Conservation (phyloP, 306 rosid genomes). For the Vachellia pachyceras region DNA sequence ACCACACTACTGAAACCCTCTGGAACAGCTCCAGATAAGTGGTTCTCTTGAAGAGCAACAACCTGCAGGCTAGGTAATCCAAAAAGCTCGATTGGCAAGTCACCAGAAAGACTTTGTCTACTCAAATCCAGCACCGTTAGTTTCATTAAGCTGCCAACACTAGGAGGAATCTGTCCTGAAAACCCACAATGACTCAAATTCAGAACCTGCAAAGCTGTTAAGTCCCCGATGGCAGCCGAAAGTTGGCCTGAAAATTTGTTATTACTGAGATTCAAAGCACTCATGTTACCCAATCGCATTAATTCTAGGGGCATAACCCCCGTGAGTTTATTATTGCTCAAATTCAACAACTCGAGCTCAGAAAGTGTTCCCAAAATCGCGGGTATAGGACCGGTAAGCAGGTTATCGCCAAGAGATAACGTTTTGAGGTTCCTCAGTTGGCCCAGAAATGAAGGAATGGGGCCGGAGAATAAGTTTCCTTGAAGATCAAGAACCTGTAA, state of each 20-base stretch:
- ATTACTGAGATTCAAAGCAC: conserved; percentile 65
- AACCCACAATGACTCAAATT: conserved; percentile 77
- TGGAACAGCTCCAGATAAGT: conserved; percentile 68
- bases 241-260: conserved; percentile 64
- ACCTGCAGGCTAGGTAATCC: conserved; percentile 74
- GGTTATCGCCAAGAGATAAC: conserved; percentile 61
- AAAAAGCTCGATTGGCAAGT: conserved; percentile 70
- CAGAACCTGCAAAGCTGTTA: conserved; percentile 61
- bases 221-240: conserved; percentile 51
- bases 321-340: conserved; percentile 60
- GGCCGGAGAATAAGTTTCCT: conserved; percentile 59
- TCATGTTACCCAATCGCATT: conserved; percentile 63
- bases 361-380: conserved; percentile 52
- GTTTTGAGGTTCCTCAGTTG: conserved; percentile 47
- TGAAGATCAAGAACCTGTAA: conserved; percentile 69
- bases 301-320: conserved; percentile 64
- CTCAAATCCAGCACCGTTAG: conserved; percentile 75
- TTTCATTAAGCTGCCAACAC: conserved; percentile 70
- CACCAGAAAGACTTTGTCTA: conserved; percentile 72
- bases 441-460: conserved; percentile 60
- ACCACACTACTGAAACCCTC: conserved; percentile 86
- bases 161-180: conserved; percentile 62
- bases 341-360: conserved; percentile 60
- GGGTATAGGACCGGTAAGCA: conserved; percentile 63
- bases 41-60: conserved; percentile 71